These are phyloP conservation scores for Fusarium setosum DNA, from an alignment of 2,329 filamentous ascomycete genomes.

Conservation along the genomic window DNA sequence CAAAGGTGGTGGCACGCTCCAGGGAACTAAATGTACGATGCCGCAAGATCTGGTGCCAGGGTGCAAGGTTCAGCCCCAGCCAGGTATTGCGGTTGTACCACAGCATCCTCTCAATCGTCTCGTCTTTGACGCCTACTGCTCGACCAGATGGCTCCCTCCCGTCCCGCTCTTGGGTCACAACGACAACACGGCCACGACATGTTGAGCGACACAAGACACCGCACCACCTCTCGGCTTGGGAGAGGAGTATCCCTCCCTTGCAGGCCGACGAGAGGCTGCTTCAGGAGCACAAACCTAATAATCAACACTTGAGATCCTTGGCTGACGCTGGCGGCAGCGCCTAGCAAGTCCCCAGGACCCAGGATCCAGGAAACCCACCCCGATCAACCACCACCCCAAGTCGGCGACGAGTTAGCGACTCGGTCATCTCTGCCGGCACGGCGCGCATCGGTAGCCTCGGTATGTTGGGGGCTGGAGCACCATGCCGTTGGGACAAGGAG, in stretches of 20 bases:
- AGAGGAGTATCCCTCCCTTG: slow-evolving; percentile 12
- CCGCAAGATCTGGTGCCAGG: slow-evolving; percentile 43
- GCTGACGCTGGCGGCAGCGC: slow-evolving; percentile 25
- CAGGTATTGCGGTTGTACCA: slow-evolving; percentile 27
- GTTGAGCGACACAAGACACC: slow-evolving; percentile 34
- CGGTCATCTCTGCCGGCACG: slow-evolving; percentile 2
- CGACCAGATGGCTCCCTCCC: slow-evolving; percentile 24
- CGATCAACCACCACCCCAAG: slow-evolving; percentile 1
- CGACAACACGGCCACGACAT: slow-evolving; percentile 20
- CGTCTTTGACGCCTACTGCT: no score
- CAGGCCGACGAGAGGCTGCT: slow-evolving; percentile 15
- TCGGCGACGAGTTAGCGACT: neutral
- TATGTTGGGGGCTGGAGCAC: slow-evolving; percentile 3
- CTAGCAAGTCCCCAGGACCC: slow-evolving; percentile 16
- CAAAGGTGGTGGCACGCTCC: slow-evolving; percentile 30
- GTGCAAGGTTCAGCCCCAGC: slow-evolving; percentile 35
- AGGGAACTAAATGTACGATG: slow-evolving; percentile 39
- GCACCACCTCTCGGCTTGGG: slow-evolving; percentile 39
- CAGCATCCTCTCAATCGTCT: slow-evolving; percentile 15
- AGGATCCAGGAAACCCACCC: slow-evolving; percentile 17
- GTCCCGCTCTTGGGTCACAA: slow-evolving; percentile 18
- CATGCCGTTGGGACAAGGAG: slow-evolving; percentile 3
- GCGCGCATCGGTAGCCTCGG: slow-evolving; percentile 1
- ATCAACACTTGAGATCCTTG: slow-evolving; percentile 20
- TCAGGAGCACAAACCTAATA: slow-evolving; percentile 9